Percentiles rank a stretch among this genome's conserved stretches.
Evolutionary conservation across 257 asterid genomes (phyloP).

Genomic region (Plantago major): DNA sequence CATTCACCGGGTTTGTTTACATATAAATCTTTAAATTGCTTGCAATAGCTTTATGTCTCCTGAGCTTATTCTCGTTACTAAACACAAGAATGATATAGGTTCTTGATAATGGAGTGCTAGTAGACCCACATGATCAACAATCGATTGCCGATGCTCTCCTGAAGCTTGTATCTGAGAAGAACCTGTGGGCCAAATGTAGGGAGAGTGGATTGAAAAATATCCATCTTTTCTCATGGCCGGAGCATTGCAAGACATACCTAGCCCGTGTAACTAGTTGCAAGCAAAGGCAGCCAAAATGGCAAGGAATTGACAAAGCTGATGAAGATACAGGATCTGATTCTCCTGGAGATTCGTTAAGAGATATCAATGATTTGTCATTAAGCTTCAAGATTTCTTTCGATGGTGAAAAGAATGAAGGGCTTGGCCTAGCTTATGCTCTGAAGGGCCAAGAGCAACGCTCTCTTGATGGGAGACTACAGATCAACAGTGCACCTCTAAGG

Average conservation of each 20-base stretch:
- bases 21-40: constrained; percentile 1
- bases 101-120: constrained; percentile 64
- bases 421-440: constrained; percentile 24
- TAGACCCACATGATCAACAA: constrained; percentile 67
- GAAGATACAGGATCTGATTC: constrained; percentile 55
- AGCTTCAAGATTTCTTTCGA: constrained; percentile 54
- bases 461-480: constrained; percentile 28
- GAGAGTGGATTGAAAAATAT: constrained; percentile 57
- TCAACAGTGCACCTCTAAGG: constrained; percentile 31
- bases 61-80: constrained; percentile 16
- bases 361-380: constrained; percentile 60
- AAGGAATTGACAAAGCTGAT: constrained; percentile 31
- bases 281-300: constrained; percentile 72
- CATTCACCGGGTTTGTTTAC: constrained; percentile 59
- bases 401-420: constrained; percentile 44
- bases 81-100: constrained; percentile 34
- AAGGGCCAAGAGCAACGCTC: constrained; percentile 32
- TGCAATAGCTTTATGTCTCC: constrained; percentile 4
- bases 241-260: constrained; percentile 66
- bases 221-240: constrained; percentile 76
- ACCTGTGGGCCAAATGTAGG: constrained; percentile 63
- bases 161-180: constrained; percentile 70
- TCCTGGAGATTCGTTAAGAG: constrained; percentile 64
- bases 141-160: constrained; percentile 64
- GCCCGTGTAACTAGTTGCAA: constrained; percentile 64